Base-by-base conservation (phyloP, 2,329 filamentous ascomycete genomes). In the Coleophoma eucalyptorum region DNA sequence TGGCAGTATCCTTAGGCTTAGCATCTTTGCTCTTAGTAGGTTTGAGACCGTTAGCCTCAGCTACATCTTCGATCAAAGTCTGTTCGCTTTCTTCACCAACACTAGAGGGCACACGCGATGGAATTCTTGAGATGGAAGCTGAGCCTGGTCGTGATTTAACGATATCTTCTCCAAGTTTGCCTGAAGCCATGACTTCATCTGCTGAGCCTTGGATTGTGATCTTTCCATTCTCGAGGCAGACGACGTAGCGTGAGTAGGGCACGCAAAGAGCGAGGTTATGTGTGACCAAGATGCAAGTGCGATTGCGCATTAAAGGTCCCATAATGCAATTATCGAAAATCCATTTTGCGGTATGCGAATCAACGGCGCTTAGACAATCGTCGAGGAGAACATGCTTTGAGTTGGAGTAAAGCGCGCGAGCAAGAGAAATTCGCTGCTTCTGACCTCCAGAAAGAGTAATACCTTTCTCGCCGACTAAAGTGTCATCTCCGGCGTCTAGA, bases 311-410 rank as follows among this genome's bases (percentile, higher is more conserved):
- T 47, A 99, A 72, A 5, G 90, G 89, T 2, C 94, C 94, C 60
- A 86, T 86, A 56, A 99, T 86, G 53, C 92, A 96, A 69, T 96
- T 88, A 65, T 87, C 88, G 71, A 97, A 97, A 58, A 99, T 97
- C 86, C 95, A 97, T 68, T 97, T 95, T 2, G 92, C 92, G 0
- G 94, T 97, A 62, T 99, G 94, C 3, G 94, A 95, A 68, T 99
- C 94, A 33, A 99, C 94, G 26, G 94, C 94, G 65, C 92, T 97
- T 41, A 99, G 78, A 56, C 95, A 96, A 68, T 99, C 94, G 64
- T 99, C 94, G 46, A 99, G 78, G 11, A 99, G 79, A 15, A 99
- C 73, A 67, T 97, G 93, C 48, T 86, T 87, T 5, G 92, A 95
- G 69, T 90, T 93, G 58, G 90, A 96, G 71, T 99, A 99, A n/a